These are phyloP conservation scores for Setaria viridis DNA, from an alignment of 202 grass and related monocot species.

Conservation along the genomic window DNA sequence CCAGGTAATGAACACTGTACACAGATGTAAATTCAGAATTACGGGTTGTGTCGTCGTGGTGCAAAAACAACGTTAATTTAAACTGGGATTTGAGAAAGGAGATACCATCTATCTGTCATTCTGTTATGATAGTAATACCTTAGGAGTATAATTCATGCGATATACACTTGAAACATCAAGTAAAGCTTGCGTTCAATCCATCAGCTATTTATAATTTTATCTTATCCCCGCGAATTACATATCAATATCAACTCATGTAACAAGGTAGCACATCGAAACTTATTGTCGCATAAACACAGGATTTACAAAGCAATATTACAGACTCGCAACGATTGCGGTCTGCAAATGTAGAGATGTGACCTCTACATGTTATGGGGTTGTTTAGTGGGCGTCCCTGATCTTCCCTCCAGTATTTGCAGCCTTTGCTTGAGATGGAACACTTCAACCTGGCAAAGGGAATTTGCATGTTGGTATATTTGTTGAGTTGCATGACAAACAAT, in stretches of 20 bases:
- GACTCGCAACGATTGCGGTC: background rate
- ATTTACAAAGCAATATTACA: constrained; percentile 40
- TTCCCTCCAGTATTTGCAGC: constrained; percentile 64
- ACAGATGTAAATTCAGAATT: background rate
- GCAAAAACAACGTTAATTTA: background rate
- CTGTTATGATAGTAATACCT: background rate
- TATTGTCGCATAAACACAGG: constrained; percentile 23
- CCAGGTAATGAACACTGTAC: background rate
- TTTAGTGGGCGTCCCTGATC: constrained; percentile 76
- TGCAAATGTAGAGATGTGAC: background rate
- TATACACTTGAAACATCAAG: background rate
- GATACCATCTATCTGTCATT: too few relatives aligned
- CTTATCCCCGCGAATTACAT: constrained; percentile 28
- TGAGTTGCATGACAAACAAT: background rate
- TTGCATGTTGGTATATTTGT: constrained; percentile 3
- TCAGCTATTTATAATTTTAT: constrained; percentile 12
- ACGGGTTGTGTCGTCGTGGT: background rate
- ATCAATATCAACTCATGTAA: constrained; percentile 5
- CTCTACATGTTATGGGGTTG: constrained; percentile 50
- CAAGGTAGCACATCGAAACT: constrained; percentile 26
- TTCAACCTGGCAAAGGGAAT: constrained; percentile 65
- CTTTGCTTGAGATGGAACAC: constrained; percentile 92
- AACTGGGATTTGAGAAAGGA: background rate
- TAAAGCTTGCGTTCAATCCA: background rate
- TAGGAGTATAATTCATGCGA: background rate